Percentiles rank a stretch among this genome's conserved stretches.
These are phyloP conservation scores for Solanum paucissectum DNA, from an alignment of 257 asterid genomes.

Conservation along the genomic window DNA sequence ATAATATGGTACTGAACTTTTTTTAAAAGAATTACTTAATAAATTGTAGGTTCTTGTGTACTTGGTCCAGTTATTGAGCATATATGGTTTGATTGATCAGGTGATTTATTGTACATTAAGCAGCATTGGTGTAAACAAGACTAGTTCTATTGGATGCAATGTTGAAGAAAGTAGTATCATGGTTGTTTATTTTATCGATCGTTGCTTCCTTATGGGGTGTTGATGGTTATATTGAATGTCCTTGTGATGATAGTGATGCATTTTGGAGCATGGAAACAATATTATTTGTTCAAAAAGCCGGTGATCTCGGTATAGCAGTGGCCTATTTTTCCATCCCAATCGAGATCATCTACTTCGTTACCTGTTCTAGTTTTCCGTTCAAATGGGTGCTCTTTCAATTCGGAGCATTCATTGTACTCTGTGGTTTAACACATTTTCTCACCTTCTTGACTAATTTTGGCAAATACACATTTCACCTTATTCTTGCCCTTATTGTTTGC, in stretches of 20 bases:
- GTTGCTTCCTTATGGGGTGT: conserved; percentile 29
- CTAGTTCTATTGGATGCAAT: conserved; percentile 36
- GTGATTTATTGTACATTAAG: conserved; percentile 3
- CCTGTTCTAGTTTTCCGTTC: conserved; percentile 71
- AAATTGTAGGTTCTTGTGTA: background rate
- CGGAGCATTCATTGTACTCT: conserved; percentile 74
- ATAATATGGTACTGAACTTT: background rate
- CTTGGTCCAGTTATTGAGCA: background rate
- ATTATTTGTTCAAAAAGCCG: conserved; percentile 55
- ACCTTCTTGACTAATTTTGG: conserved; percentile 89
- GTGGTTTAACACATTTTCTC: conserved; percentile 95
- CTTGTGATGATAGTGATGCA: conserved; percentile 67
- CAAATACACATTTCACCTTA: conserved; percentile 71
- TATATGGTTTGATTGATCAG: conserved; percentile 9
- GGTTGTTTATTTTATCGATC: conserved; percentile 31
- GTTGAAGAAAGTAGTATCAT: conserved; percentile 38
- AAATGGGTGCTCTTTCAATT: conserved; percentile 90
- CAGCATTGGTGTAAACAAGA: conserved; percentile 2
- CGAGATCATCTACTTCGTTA: conserved; percentile 83
- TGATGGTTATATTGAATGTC: conserved; percentile 43
- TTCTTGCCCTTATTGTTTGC: conserved; percentile 76
- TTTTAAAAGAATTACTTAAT: too few relatives aligned
- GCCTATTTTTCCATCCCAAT: conserved; percentile 94
- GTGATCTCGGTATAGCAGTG: conserved; percentile 84
- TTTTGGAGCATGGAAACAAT: conserved; percentile 63